Conservation (phyloP, 2,329 filamentous ascomycete genomes). For the Fusarium dlaminii region DNA sequence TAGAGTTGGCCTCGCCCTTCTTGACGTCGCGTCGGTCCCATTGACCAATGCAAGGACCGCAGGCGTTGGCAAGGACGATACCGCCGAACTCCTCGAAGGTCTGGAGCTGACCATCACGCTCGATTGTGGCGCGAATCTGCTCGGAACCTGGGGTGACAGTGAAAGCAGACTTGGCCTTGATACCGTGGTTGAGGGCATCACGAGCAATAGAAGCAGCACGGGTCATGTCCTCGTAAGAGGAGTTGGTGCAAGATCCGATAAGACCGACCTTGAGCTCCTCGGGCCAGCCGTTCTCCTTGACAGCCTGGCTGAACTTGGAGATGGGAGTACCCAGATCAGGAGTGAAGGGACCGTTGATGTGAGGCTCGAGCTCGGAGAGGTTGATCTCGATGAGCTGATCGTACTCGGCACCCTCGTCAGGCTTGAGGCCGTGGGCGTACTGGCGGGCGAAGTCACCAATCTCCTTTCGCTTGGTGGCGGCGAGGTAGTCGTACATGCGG, state of each 20-base stretch:
- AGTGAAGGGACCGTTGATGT: conserved; percentile 97
- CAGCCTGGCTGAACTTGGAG: conserved; percentile 86
- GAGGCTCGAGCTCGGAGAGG: conserved; percentile 88
- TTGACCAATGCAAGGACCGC: conserved; percentile 92
- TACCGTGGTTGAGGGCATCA: conserved; percentile 87
- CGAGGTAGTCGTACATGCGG: conserved; percentile 95
- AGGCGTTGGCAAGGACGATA: conserved; percentile 92
- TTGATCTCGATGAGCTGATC: conserved; percentile 92
- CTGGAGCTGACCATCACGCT: conserved; percentile 85
- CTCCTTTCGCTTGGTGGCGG: conserved; percentile 85
- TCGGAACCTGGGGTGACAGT: conserved; percentile 97
- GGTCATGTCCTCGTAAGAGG: conserved; percentile 98
- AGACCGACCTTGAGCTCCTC: conserved; percentile 89
- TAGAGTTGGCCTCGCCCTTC: conserved; percentile 96
- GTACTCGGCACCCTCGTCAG: conserved; percentile 89
- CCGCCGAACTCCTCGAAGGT: conserved; percentile 90
- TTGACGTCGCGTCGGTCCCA: conserved; percentile 94
- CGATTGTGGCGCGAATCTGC: conserved; percentile 93
- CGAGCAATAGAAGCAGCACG: conserved; percentile 92
- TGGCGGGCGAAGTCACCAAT: conserved; percentile 90
- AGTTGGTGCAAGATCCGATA: conserved; percentile 98
- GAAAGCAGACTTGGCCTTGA: conserved; percentile 90
- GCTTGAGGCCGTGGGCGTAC: conserved; percentile 86
- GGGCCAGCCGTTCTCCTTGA: conserved; percentile 88
- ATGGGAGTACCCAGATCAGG: conserved; percentile 94